Base-by-base conservation (phyloP, 2,329 filamentous ascomycete species). In the Fusarium veterinarium region DNA sequence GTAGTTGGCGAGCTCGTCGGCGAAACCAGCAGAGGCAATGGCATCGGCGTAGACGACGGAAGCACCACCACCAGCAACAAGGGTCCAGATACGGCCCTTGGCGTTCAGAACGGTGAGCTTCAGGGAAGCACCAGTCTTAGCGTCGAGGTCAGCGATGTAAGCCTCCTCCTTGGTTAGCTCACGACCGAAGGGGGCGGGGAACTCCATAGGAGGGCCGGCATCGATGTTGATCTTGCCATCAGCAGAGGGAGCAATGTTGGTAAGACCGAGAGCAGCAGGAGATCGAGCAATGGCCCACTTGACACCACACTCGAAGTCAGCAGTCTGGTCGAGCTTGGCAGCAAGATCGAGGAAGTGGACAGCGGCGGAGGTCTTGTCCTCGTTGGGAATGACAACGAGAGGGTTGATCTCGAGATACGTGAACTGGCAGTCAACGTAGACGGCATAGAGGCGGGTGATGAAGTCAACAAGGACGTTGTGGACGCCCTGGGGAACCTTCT, bases 331-430 rank as follows among this genome's bases (percentile, higher is more conserved):
- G 73, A 99, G 89, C 91, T 99, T 99, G 83, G 96, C 96, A 79
- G 96, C 96, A 82, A 99, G 89, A 87, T 99, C 96, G 78, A 99
- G 91, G 91, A 99, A 99, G 90, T 98, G 91, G 60, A 99, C 96
- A 45, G 95, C 92, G 64, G 96, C 96, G 66, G 95, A 97, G 77
- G 95, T 98, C 81, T 90, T 93, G 79, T 95, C 91, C 76, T 90
- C 92, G 84, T 98, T 98, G 84, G 96, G 96, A 80, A 99, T 95
- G 82, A 98, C 96, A 71, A 99, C 96, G 75, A 99, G 88, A 78
- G 96, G 96, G 91, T 99, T 99, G 89, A 99, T 99, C 87, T 99
- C 96, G 79, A 99, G 94, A 88, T 99, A 99, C 81, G 96, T 98
- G 91, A 99, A 99, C 86, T 99, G 96, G 91, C 94, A 97, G 89